Conservation (phyloP, 345 rosid genomes). For the Bruguiera sexangula region DNA sequence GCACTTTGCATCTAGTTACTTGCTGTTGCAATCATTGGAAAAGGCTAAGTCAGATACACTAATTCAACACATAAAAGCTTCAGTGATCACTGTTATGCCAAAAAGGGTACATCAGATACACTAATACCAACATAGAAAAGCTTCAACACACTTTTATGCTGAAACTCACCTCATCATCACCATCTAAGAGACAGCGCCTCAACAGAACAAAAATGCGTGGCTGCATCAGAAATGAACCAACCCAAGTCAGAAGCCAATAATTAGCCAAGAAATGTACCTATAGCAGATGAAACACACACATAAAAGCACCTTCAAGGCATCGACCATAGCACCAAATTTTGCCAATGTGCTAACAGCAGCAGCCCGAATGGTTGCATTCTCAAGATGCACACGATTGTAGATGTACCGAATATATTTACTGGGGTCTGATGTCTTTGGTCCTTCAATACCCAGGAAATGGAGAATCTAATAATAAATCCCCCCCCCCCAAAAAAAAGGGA, state of each 20-base stretch:
- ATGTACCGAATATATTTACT: conserved; percentile 93
- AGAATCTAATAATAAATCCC: conserved; percentile 54
- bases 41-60: too few species aligned
- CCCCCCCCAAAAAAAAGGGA: conserved; percentile 2
- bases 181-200: conserved; percentile 86
- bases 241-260: conserved; percentile 5
- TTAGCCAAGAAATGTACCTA: neutral
- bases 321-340: conserved; percentile 92
- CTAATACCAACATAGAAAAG: too few species aligned
- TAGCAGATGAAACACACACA: neutral
- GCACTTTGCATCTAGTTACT: too few species aligned
- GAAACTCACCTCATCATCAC: conserved; percentile 90
- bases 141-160: neutral
- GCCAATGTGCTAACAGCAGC: conserved; percentile 95
- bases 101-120: too few species aligned
- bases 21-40: too few species aligned
- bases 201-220: conserved; percentile 78
- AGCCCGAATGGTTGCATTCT: conserved; percentile 96
- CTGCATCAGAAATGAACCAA: conserved; percentile 41
- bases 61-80: too few species aligned
- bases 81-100: too few species aligned
- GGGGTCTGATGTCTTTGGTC: conserved; percentile 93
- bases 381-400: conserved; percentile 95
- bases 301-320: conserved; percentile 64
- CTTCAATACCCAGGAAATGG: conserved; percentile 95